Evolutionary conservation across 306 rosid genomes (phyloP).

Genomic region (Medicago ruthenica): DNA sequence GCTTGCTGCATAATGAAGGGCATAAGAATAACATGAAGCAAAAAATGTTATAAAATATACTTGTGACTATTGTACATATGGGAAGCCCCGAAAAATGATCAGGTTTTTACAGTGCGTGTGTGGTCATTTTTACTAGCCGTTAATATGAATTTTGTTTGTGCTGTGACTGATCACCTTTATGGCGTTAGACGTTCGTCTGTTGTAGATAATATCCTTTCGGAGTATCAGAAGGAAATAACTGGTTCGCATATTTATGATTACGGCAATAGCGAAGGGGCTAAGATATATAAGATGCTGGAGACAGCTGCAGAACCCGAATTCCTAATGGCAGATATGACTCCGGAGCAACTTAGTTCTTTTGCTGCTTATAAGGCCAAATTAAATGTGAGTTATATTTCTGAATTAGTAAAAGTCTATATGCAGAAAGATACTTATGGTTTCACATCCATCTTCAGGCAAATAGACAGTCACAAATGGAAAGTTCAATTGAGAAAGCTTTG

Average conservation of each 20-base stretch:
- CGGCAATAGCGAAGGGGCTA: slow-evolving; percentile 79
- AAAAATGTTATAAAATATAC: background rate
- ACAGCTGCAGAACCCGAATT: slow-evolving; percentile 86
- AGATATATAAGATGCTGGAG: slow-evolving; percentile 77
- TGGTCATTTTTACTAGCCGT: slow-evolving; percentile 22
- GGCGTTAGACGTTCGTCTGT: slow-evolving; percentile 68
- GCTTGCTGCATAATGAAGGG: slow-evolving; percentile 12
- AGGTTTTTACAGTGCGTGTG: slow-evolving; percentile 21
- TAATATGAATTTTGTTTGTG: slow-evolving; percentile 33
- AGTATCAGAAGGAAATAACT: slow-evolving; percentile 63
- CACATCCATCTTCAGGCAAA: slow-evolving; percentile 61
- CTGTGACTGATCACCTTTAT: slow-evolving; percentile 39
- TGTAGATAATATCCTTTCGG: slow-evolving; percentile 67
- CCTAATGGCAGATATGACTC: slow-evolving; percentile 93
- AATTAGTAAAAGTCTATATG: slow-evolving; percentile 34
- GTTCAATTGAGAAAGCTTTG: slow-evolving; percentile 74
- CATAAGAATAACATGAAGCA: slow-evolving; percentile 24
- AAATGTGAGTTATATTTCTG: slow-evolving; percentile 57
- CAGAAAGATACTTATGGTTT: slow-evolving; percentile 45
- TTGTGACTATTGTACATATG: slow-evolving; percentile 12
- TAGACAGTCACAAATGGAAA: slow-evolving; percentile 74
- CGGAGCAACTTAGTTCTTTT: slow-evolving; percentile 78
- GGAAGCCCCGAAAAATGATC: slow-evolving; percentile 8
- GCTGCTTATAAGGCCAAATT: slow-evolving; percentile 71
- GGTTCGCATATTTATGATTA: slow-evolving; percentile 54